Evolutionary conservation across 1,139 yeast species (phyloP).

Genomic region (Pichia sp.): DNA sequence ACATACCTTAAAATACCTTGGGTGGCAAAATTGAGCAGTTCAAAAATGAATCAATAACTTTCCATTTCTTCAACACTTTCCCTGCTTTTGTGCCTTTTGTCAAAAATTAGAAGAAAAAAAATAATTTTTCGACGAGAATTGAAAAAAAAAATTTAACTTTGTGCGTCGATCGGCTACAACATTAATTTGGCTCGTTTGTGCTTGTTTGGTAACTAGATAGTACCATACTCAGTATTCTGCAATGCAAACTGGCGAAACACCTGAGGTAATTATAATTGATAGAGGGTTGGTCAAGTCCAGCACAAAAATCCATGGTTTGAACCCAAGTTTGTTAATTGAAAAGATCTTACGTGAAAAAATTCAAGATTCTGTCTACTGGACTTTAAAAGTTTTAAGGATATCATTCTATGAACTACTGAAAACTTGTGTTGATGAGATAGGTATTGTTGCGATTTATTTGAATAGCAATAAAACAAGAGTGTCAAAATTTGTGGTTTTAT

Average conservation of each 20-base stretch:
- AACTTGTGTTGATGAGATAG: constrained; percentile 30
- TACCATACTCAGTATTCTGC: no score
- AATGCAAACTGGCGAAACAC: background rate
- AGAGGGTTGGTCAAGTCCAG: constrained; percentile 30
- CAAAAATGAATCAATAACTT: background rate
- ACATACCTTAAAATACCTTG: background rate
- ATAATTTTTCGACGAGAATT: background rate
- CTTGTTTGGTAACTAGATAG: background rate
- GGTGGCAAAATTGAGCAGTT: background rate
- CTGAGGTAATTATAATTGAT: constrained; percentile 24
- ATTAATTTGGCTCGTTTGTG: background rate
- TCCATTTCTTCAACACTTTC: background rate
- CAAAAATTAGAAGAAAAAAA: background rate
- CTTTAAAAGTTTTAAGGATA: constrained; percentile 52
- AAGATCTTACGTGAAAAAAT: constrained; percentile 64
- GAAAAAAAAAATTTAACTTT: background rate
- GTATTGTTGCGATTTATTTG: constrained; percentile 44
- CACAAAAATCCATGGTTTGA: constrained; percentile 33
- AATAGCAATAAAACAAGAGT: constrained; percentile 42
- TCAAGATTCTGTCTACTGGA: constrained; percentile 63
- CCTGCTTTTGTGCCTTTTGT: background rate
- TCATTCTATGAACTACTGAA: constrained; percentile 46
- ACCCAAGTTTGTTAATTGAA: constrained; percentile 53
- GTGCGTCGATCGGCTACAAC: background rate
- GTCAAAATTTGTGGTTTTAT: constrained; percentile 57